Conservation (phyloP, 768 basidiomycete genomes). For the Leccinum subgranulosum region DNA sequence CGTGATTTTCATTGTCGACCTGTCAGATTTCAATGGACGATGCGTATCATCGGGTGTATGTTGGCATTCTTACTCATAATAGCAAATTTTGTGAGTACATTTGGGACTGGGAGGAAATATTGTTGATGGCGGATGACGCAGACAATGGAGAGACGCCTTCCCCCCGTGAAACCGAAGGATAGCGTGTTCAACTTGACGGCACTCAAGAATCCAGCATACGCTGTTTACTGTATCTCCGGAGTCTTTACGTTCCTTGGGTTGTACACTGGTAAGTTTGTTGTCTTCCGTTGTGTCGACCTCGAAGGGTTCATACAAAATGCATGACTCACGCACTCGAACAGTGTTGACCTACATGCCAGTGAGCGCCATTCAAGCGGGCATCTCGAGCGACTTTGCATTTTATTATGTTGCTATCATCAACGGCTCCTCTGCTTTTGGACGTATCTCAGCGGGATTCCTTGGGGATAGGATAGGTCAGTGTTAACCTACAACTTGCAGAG, state of each 20-base stretch:
- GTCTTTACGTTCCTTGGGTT: conserved; percentile 63
- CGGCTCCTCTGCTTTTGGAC: conserved; percentile 59
- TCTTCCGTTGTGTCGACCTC: background rate
- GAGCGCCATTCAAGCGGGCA: conserved; percentile 49
- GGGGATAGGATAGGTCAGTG: conserved; percentile 52
- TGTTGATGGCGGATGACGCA: conserved; percentile 2
- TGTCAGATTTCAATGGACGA: conserved; percentile 72
- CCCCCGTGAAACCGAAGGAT: conserved; percentile 49
- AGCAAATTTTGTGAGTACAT: conserved; percentile 46
- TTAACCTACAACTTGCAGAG: background rate
- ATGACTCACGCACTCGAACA: conserved; percentile 21
- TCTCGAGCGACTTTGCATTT: conserved; percentile 50
- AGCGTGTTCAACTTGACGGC: conserved; percentile 55
- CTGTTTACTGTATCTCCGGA: conserved; percentile 55
- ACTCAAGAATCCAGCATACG: conserved; percentile 47
- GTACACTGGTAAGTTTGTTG: conserved; percentile 50
- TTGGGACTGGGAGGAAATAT: background rate
- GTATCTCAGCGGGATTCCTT: conserved; percentile 50
- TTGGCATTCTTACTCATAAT: conserved; percentile 48
- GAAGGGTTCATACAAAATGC: background rate
- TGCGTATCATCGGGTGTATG: conserved; percentile 67
- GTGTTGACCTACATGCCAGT: conserved; percentile 68
- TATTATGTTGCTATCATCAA: conserved; percentile 71
- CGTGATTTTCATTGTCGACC: background rate
- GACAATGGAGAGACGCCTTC: conserved; percentile 45